These are phyloP conservation scores for Trypanosoma theileri DNA, from an alignment of 208 protist genomes.

Conservation along the genomic window DNA sequence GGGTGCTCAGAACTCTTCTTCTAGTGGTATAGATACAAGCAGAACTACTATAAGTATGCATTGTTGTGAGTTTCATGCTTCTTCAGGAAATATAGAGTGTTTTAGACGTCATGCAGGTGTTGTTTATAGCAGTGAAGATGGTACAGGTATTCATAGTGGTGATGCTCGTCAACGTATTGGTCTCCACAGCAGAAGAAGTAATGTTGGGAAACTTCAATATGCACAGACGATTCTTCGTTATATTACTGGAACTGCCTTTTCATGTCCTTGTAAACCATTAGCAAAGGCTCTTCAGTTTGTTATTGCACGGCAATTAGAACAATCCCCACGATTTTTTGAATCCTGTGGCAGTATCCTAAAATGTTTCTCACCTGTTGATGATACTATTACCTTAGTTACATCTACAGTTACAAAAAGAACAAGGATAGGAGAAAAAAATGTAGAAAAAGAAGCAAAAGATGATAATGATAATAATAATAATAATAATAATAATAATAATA, in stretches of 20 bases:
- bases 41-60: background rate
- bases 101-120: background rate
- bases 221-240: slow-evolving; percentile 48
- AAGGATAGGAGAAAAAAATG: no score
- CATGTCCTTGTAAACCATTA: slow-evolving; percentile 62
- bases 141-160: slow-evolving; percentile 2
- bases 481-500: no score
- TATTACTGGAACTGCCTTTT: slow-evolving; percentile 59
- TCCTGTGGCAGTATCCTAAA: background rate
- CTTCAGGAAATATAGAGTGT: background rate
- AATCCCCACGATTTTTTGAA: slow-evolving; percentile 3
- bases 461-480: no score
- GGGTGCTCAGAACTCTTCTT: slow-evolving; percentile 13
- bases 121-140: slow-evolving; percentile 28
- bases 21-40: slow-evolving; percentile 5
- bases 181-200: background rate
- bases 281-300: slow-evolving; percentile 60
- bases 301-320: slow-evolving; percentile 47
- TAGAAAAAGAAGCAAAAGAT: background rate
- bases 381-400: background rate
- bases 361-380: slow-evolving; percentile 11
- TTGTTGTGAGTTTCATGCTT: background rate
- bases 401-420: background rate
- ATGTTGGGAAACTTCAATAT: slow-evolving; percentile 28
- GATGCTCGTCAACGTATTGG: background rate